Conservation (phyloP, 208 protist species). For the Crithidia acanthocephali region DNA sequence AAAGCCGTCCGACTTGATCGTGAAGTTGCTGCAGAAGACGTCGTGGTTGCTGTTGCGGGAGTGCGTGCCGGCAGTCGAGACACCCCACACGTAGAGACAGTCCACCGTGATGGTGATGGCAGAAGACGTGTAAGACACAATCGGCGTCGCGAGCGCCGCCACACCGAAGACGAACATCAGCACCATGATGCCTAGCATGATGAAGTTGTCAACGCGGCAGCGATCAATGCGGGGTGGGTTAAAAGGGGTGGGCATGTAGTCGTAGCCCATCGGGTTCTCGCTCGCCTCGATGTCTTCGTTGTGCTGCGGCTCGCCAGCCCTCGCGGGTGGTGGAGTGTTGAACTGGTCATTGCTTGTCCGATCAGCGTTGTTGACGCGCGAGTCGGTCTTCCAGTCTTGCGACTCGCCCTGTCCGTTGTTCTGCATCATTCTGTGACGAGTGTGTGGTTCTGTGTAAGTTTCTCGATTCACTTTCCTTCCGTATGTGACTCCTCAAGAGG, state of each 20-base stretch:
- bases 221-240: constrained; percentile 38
- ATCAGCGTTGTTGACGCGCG: not conserved
- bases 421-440: constrained; percentile 6
- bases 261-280: constrained; percentile 22
- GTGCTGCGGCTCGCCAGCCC: not conserved
- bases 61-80: not conserved
- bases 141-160: constrained; percentile 22
- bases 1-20: constrained; percentile 27
- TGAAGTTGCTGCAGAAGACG: constrained; percentile 36
- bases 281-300: not conserved
- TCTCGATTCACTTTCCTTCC: too few relatives aligned
- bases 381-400: constrained; percentile 15
- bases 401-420: not conserved
- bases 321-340: not conserved
- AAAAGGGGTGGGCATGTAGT: constrained; percentile 40
- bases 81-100: constrained; percentile 14
- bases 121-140: constrained; percentile 18
- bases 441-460: not conserved
- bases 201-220: constrained; percentile 42
- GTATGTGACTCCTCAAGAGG: too few relatives aligned
- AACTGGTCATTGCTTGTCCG: not conserved
- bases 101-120: constrained; percentile 23
- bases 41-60: constrained; percentile 3
- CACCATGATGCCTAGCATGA: constrained; percentile 24
- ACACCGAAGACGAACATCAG: constrained; percentile 32